phyloP scores from a whole-genome alignment of 2,329 filamentous ascomycete species.

The Fusarium papillatum region DNA sequence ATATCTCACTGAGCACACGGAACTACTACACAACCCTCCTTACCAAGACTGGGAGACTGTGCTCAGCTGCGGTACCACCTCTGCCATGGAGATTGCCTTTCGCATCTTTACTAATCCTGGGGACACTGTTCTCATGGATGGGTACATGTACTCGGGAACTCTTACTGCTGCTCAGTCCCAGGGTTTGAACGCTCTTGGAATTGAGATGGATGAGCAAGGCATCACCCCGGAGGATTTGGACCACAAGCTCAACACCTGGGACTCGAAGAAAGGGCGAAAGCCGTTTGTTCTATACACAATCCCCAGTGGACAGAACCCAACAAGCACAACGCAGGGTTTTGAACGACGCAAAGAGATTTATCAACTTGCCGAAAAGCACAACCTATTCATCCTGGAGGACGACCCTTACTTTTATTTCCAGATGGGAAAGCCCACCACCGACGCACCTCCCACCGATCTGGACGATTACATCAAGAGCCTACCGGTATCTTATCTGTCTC shows the following conservation, averaged over 20 bases:
- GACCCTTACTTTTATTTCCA: neutral
- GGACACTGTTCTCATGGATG: constrained; percentile 78
- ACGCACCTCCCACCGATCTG: neutral
- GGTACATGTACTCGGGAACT: constrained; percentile 56
- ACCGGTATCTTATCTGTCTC: neutral
- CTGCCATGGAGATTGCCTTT: constrained; percentile 75
- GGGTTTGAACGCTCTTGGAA: neutral
- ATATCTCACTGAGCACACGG: constrained; percentile 82
- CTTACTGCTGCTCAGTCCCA: neutral
- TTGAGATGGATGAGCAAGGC: neutral
- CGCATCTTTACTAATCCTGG: constrained; percentile 74
- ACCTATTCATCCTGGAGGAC: neutral
- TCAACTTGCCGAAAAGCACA: neutral
- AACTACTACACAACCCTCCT: constrained; percentile 79
- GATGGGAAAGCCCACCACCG: neutral
- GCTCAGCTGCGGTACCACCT: constrained; percentile 77
- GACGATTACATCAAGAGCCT: neutral
- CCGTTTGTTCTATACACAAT: neutral
- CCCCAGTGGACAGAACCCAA: neutral
- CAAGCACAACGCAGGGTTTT: neutral
- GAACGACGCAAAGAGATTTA: neutral
- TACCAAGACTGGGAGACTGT: constrained; percentile 81
- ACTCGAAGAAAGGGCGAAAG: neutral
- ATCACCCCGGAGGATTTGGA: neutral
- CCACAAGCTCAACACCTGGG: neutral